Base-by-base conservation (phyloP, 805 yeast species). In the Metschnikowia shivogae region DNA sequence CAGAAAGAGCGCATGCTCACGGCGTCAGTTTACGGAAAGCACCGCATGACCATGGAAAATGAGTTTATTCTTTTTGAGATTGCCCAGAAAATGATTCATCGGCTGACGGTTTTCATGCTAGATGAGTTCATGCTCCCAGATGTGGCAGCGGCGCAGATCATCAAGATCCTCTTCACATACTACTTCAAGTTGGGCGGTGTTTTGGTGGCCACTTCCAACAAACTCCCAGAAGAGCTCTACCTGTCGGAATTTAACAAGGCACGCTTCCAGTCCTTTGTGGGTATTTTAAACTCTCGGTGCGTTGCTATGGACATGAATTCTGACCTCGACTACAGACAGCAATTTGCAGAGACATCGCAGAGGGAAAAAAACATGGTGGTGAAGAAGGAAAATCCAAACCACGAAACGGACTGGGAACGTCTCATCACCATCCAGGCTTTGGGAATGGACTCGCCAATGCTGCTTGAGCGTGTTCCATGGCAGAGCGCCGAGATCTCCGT, bases 91-190 rank as follows among this genome's bases (percentile, higher is more conserved):
- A 70, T 84, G 81, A 74, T 84, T 27, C 61, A 65, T 11, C 72
- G 71, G 47, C 79, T 74, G 55, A 81, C 87, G 1, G 67, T 84
- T 11, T 61, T 84, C 47, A 68, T 84, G 61, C 62, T 84, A 34
- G 90, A 84, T 59, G 90, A 85, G 59, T 84, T 84, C 63, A 82
- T 83, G 85, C 58, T 84, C 27, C 90, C 90, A 0, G 90, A 84
- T 57, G 72, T 85, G 31, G 86, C 89, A 0, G 76, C 86, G 19
- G 89, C 88, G 1, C 84, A 82, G 54, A 81, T 84, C 31, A 66
- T 84, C 45, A 79, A 81, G 59, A 70, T 81, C 11, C 61, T 84
- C 40, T 82, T 84, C 62, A 80, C 84, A 0, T 82, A 78, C 58
- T 84, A 78, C 63, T 84, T 84, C 68, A 82, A 80, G 53, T 60